A percentile compares a stretch with the other conserved stretches of the same genome.
Evolutionary conservation across 2,329 filamentous ascomycete genomes (phyloP).

Genomic region (Arachnomyces sp.): DNA sequence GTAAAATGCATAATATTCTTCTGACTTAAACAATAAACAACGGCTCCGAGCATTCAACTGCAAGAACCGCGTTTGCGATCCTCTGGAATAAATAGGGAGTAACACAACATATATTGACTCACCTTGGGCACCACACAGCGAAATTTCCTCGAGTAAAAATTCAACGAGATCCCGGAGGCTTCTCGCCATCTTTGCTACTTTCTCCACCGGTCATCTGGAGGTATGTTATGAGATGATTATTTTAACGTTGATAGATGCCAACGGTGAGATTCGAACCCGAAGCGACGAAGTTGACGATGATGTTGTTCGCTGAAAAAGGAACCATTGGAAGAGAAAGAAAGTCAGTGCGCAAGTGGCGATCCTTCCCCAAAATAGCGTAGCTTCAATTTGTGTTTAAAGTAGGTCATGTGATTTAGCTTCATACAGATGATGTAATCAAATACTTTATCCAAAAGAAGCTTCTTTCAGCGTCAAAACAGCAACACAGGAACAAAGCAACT

Average conservation of each 20-base stretch:
- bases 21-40: no score
- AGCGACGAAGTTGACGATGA: slow-evolving; percentile 2
- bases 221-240: not conserved
- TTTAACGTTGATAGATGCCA: not conserved
- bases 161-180: slow-evolving; percentile 52
- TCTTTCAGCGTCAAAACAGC: no score
- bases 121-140: slow-evolving; percentile 53
- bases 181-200: slow-evolving; percentile 33
- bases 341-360: not conserved
- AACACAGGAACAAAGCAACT: no score
- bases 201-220: not conserved
- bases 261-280: slow-evolving; percentile 6
- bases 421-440: no score
- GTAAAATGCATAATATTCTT: no score
- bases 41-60: no score
- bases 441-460: no score
- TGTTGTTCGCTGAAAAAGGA: slow-evolving; percentile 6
- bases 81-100: slow-evolving; percentile 16
- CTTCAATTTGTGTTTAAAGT: no score
- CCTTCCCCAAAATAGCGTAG: no score
- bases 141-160: slow-evolving; percentile 52
- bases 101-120: slow-evolving; percentile 23
- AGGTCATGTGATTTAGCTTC: no score
- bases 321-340: not conserved
- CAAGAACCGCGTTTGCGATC: not conserved